Conservation (phyloP, 371 early-diverging fungal genomes). For the Mycotypha africana region DNA sequence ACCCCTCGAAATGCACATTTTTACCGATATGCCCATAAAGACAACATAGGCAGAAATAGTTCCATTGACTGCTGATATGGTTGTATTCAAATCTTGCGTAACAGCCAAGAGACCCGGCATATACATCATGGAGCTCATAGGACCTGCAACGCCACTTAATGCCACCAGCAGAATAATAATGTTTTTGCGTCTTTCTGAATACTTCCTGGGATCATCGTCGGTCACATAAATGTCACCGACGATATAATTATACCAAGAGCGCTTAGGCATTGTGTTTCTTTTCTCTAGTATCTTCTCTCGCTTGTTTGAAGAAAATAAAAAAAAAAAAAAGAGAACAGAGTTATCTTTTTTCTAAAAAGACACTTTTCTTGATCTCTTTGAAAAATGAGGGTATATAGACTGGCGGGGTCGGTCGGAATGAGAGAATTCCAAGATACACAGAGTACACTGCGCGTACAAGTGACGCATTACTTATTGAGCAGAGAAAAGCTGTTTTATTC, state of each 20-base stretch:
- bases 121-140: conserved; percentile 35
- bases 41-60: conserved; percentile 36
- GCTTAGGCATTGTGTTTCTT: too few species aligned
- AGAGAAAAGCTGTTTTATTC: too few species aligned
- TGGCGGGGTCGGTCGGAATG: too few species aligned
- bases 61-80: conserved; percentile 28
- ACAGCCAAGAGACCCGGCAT: conserved; percentile 38
- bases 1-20: not conserved
- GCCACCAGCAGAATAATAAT: conserved; percentile 26
- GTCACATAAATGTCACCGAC: conserved; percentile 16
- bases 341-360: too few species aligned
- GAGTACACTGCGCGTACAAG: too few species aligned
- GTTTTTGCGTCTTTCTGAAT: conserved; percentile 26
- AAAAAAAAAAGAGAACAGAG: too few species aligned
- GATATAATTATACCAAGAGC: conserved; percentile 10
- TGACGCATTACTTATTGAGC: too few species aligned
- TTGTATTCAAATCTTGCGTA: conserved; percentile 26
- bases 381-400: too few species aligned
- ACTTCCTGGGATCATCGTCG: conserved; percentile 29
- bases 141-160: conserved; percentile 24
- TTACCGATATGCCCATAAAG: conserved; percentile 29
- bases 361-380: too few species aligned
- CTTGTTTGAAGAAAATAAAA: too few species aligned
- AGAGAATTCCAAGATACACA: too few species aligned
- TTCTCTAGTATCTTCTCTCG: too few species aligned